Percentiles rank a stretch among this genome's conserved stretches.
phyloP scores from a whole-genome alignment of 768 basidiomycete genomes.

The Trichaptum fuscoviolaceum region DNA sequence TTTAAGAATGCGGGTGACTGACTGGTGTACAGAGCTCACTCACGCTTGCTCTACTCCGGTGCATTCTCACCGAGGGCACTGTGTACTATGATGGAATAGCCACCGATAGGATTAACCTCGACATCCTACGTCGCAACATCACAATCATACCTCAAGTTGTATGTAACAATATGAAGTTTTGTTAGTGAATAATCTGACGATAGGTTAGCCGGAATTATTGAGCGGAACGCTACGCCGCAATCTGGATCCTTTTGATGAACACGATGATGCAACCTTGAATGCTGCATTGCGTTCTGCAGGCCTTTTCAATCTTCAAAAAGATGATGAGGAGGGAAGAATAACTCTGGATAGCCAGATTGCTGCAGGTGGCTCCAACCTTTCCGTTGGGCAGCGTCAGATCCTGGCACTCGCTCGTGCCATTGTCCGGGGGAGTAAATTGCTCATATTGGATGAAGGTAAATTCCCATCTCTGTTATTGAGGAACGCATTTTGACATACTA shows the following conservation, averaged over 20 bases:
- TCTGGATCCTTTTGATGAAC: conserved; percentile 53
- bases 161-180: conserved; percentile 14
- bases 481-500: background rate
- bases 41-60: conserved; percentile 48
- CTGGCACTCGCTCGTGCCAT: conserved; percentile 56
- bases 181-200: background rate
- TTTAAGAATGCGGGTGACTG: conserved; percentile 1
- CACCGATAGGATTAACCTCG: conserved; percentile 43
- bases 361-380: conserved; percentile 41
- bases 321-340: conserved; percentile 30
- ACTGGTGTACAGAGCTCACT: conserved; percentile 34
- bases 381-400: conserved; percentile 57
- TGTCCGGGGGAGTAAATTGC: conserved; percentile 49
- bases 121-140: conserved; percentile 45
- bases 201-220: conserved; percentile 40
- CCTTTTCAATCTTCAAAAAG: conserved; percentile 34
- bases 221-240: conserved; percentile 53
- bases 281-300: conserved; percentile 45
- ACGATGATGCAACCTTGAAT: conserved; percentile 49
- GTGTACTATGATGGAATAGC: conserved; percentile 47
- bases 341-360: conserved; percentile 42
- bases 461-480: conserved; percentile 1
- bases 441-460: conserved; percentile 53
- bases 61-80: conserved; percentile 47
- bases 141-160: conserved; percentile 59